A percentile compares a stretch with the other conserved stretches of the same genome.
Conservation (phyloP, 768 basidiomycete genomes). For the Psilocybe sp. region DNA sequence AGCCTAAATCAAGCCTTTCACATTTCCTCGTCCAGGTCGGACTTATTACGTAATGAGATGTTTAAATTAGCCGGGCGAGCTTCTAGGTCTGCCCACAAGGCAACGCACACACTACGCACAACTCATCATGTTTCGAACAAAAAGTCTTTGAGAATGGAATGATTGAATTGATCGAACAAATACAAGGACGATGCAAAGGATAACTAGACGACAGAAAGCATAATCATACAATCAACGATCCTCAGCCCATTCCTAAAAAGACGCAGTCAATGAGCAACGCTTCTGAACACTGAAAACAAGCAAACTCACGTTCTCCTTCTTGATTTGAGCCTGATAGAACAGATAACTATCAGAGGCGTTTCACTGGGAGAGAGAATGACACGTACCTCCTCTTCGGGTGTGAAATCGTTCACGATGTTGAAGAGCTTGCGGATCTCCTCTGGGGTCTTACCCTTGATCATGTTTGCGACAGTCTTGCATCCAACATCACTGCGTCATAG, state of each 20-base stretch:
- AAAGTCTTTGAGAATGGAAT: too few relatives aligned
- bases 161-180: conserved; percentile 2
- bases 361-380: conserved; percentile 1
- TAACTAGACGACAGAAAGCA: conserved; percentile 15
- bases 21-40: too few relatives aligned
- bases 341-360: conserved; percentile 8
- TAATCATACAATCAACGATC: conserved; percentile 58
- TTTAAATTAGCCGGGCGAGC: too few relatives aligned
- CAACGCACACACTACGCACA: too few relatives aligned
- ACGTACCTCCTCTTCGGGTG: conserved; percentile 94
- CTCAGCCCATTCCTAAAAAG: conserved; percentile 84
- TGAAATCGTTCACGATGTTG: conserved; percentile 98
- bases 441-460: conserved; percentile 99
- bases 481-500: conserved; percentile 74
- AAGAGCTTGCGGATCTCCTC: conserved; percentile 99
- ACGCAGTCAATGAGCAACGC: conserved; percentile 1
- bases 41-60: too few relatives aligned
- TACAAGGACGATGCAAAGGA: conserved; percentile 18
- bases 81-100: too few relatives aligned
- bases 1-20: too few relatives aligned
- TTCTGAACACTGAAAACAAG: not conserved
- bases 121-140: too few relatives aligned
- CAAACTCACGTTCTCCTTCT: conserved; percentile 92
- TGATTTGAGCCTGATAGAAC: conserved; percentile 81
- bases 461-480: conserved; percentile 99